A percentile compares a stretch with the other conserved stretches of the same genome.
phyloP scores from a whole-genome alignment of 805 yeast genomes.

The Myxozyma kluyveri region DNA sequence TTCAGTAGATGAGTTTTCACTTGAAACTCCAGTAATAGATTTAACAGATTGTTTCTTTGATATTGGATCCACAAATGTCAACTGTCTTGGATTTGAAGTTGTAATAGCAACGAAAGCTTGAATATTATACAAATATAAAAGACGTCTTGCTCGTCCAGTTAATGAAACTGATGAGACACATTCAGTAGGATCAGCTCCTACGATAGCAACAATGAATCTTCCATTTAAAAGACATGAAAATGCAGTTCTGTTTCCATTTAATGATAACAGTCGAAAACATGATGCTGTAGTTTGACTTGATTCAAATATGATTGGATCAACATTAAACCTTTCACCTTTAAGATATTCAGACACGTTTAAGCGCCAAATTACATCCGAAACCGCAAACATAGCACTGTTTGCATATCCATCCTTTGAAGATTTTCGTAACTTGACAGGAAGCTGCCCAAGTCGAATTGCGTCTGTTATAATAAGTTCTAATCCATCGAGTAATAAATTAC shows the following conservation, averaged over 20 bases:
- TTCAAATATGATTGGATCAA: constrained; percentile 15
- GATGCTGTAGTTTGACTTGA: not conserved
- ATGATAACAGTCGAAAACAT: not conserved
- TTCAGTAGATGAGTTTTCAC: constrained; percentile 3
- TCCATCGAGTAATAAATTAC: not conserved
- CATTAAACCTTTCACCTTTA: constrained; percentile 4
- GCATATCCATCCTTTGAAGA: constrained; percentile 1
- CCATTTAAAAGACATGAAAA: constrained; percentile 1
- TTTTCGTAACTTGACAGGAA: constrained; percentile 14
- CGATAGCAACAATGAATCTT: constrained; percentile 8
- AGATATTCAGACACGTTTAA: not conserved
- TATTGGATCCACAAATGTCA: constrained; percentile 17
- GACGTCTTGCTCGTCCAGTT: constrained; percentile 1
- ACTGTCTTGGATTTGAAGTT: not conserved
- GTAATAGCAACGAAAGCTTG: constrained; percentile 15
- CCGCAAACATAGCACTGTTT: constrained; percentile 12
- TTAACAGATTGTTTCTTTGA: not conserved
- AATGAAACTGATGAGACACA: constrained; percentile 6
- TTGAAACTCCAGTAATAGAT: constrained; percentile 2
- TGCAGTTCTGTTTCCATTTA: not conserved
- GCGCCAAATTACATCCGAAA: constrained; percentile 18
- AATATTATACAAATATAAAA: constrained; percentile 8
- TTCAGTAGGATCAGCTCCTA: constrained; percentile 9
- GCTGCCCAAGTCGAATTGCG: constrained; percentile 9
- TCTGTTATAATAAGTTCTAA: not conserved